phyloP scores from a whole-genome alignment of 192 early-diverging fungal species.

The Dissophora ornata region DNA sequence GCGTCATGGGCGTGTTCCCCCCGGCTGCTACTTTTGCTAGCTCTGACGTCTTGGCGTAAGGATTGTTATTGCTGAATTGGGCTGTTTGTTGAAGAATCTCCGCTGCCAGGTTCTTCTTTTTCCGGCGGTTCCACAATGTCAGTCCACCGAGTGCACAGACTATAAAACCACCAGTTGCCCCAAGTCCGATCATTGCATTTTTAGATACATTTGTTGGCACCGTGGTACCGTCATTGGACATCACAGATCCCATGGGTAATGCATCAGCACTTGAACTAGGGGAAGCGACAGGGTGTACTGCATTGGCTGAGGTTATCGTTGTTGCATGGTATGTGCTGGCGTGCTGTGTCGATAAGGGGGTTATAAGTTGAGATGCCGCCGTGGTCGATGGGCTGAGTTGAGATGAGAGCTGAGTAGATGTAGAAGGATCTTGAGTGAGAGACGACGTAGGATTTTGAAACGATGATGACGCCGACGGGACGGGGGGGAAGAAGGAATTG shows the following conservation, averaged over 20 bases:
- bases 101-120: slow-evolving; percentile 45
- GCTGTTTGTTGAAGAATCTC: slow-evolving; percentile 40
- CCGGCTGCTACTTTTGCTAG: slow-evolving; percentile 6
- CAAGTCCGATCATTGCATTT: slow-evolving; percentile 34
- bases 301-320: too few relatives aligned
- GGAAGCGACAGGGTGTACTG: too few relatives aligned
- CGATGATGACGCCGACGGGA: too few relatives aligned
- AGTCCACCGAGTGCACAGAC: slow-evolving; percentile 39
- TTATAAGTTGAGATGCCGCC: too few relatives aligned
- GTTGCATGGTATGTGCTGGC: too few relatives aligned
- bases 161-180: slow-evolving; percentile 35
- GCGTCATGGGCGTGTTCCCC: slow-evolving; percentile 34
- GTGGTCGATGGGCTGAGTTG: too few relatives aligned
- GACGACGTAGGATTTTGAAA: too few relatives aligned
- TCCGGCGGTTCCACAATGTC: slow-evolving; percentile 43
- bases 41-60: slow-evolving; percentile 44
- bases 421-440: too few relatives aligned
- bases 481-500: too few relatives aligned
- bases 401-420: too few relatives aligned
- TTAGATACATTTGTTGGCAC: slow-evolving; percentile 38
- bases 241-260: neutral
- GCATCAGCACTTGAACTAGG: too few relatives aligned
- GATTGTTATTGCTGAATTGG: slow-evolving; percentile 56
- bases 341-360: too few relatives aligned
- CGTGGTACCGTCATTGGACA: slow-evolving; percentile 4